Evolutionary conservation across 768 basidiomycete species (phyloP).

Genomic region (Serendipita sp.): DNA sequence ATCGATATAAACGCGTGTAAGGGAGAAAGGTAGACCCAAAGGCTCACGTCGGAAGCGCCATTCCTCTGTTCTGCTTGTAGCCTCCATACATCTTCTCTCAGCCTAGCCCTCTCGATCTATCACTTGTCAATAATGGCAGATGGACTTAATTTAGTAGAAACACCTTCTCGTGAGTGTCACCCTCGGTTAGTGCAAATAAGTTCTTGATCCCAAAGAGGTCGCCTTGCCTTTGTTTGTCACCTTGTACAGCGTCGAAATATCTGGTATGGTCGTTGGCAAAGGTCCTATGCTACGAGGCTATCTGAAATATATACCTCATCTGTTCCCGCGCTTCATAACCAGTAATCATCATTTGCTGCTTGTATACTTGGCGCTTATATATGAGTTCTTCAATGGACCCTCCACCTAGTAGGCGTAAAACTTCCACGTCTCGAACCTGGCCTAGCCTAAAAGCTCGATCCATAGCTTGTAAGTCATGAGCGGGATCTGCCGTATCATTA

Average conservation of each 20-base stretch:
- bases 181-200: slow-evolving; percentile 64
- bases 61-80: slow-evolving; percentile 42
- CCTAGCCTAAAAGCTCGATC: slow-evolving; percentile 78
- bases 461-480: slow-evolving; percentile 88
- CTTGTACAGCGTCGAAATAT: slow-evolving; percentile 71
- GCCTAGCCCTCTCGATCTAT: slow-evolving; percentile 62
- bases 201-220: slow-evolving; percentile 78
- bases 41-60: slow-evolving; percentile 36
- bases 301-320: slow-evolving; percentile 34
- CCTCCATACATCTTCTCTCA: slow-evolving; percentile 69
- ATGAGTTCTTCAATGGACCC: slow-evolving; percentile 80
- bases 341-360: slow-evolving; percentile 87
- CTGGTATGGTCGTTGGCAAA: slow-evolving; percentile 20
- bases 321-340: slow-evolving; percentile 73
- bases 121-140: not conserved
- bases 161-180: slow-evolving; percentile 56
- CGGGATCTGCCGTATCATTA: slow-evolving; percentile 46
- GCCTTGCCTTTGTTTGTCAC: slow-evolving; percentile 53
- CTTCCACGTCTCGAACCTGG: slow-evolving; percentile 69
- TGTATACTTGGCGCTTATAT: slow-evolving; percentile 80
- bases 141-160: not conserved
- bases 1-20: slow-evolving; percentile 31
- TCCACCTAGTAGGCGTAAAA: slow-evolving; percentile 69
- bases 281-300: not conserved
- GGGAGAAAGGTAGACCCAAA: slow-evolving; percentile 49